Conservation (phyloP, 306 rosid species). For the Cyclanthera cordifolia region DNA sequence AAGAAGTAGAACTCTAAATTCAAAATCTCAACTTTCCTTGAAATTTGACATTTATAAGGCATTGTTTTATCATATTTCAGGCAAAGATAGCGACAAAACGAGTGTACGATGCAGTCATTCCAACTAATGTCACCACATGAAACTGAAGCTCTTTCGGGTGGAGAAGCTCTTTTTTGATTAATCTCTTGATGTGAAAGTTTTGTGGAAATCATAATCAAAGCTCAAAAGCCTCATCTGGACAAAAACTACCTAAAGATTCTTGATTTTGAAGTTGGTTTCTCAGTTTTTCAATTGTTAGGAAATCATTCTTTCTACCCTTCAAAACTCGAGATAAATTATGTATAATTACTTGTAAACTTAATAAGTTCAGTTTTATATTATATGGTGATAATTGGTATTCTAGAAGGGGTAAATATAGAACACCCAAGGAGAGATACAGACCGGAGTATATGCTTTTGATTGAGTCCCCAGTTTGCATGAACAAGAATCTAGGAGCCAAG, state of each 20-base stretch:
- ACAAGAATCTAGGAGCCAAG: too few relatives aligned
- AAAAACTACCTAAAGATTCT: neutral
- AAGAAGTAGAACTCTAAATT: conserved; percentile 30
- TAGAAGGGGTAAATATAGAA: too few relatives aligned
- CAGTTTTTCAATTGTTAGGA: neutral
- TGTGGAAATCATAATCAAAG: neutral
- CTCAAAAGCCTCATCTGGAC: neutral
- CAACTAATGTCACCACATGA: conserved; percentile 20
- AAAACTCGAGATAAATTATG: neutral
- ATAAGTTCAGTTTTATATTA: neutral
- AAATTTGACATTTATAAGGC: neutral
- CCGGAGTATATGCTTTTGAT: too few relatives aligned
- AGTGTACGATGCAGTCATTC: conserved; percentile 28
- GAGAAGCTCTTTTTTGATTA: neutral
- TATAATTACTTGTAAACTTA: neutral
- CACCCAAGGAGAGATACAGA: too few relatives aligned
- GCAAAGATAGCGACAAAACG: conserved; percentile 42
- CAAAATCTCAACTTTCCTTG: neutral
- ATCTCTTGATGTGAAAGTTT: neutral
- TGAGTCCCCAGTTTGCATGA: too few relatives aligned
- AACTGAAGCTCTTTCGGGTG: neutral
- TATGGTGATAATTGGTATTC: too few relatives aligned
- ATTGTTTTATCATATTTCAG: conserved; percentile 20
- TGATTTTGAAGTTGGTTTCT: neutral
- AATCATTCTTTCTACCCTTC: neutral